Evolutionary conservation across 148 eudicot genomes (phyloP), one percentile per base, ranked within the genome.

Genomic region (Chenopodium suecicum): DNA sequence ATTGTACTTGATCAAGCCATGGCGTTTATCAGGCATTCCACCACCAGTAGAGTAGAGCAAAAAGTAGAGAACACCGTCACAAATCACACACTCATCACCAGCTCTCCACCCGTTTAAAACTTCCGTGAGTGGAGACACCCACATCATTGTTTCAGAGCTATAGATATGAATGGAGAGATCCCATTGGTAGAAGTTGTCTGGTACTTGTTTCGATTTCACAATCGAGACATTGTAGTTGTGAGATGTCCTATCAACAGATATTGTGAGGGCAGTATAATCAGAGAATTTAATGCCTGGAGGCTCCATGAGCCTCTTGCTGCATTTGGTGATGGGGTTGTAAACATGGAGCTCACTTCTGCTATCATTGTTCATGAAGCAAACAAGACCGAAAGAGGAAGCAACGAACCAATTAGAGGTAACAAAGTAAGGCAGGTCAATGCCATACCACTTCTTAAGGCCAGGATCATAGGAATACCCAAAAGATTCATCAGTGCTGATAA

Each of bases 301-400:
- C 78, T 89, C 93, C 1, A 80, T 8, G 37, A 96, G 91, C 73
- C 47, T 88, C 77, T 70, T 88, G 78, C 83, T 77, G 67, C 68
- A 70, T 79, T 78, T 86, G 63, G 95, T 91, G 67, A 96, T 88
- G 8, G 95, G 98, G 82, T 96, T 96, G 83, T 88, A 94, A 46
- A 92, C 90, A 79, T 86, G 89, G 62, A 94, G 86, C 84, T 91
- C 89, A n/a, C 87, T 90, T 64, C 89, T 81, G 50, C 85, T 83
- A 62, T 94, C 95, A 9, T 88, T 89, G 70, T 92, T 91, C 99
- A 94, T 94, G 85, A 94, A 91, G 83, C 97, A 94, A 83, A 94
- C 91, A n/a, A 96, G 84, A 12, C 99, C 99, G 84, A 90, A 89
- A 6, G 99, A 96, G 63, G 97, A 94, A 83, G 97, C 91, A 78